Base-by-base conservation (phyloP, 148 eudicot genomes). In the Rhododendron simsii region DNA sequence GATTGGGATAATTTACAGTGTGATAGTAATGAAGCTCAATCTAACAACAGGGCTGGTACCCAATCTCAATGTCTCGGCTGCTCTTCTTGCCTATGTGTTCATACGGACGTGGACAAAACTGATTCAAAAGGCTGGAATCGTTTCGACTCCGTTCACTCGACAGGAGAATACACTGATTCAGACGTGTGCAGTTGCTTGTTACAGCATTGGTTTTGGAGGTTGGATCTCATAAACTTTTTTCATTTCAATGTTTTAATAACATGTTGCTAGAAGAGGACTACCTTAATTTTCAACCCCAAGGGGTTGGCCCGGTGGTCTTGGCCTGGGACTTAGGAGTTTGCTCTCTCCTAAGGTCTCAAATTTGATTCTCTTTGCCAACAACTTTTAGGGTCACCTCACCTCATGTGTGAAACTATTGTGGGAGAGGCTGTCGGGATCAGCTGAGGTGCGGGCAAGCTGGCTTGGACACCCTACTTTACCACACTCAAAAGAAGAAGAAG, bases 151-250 rank as follows among this genome's bases (percentile, higher is more conserved):
- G 0, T 95, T 95, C 84, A 95, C 95, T 20, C 88, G 90, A 82
- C 97, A 95, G 84, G 98, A 95, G 89, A 95, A 95, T 75, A 95
- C 98, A 2, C 67, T 93, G 37, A 91, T 94, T 81, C 98, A 95
- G 86, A 95, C 98, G 10, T 94, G 94, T 90, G 97, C 98, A 28
- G 97, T 94, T 87, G 97, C 98, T 45, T 94, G 97, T 84, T 95
- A 95, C 48, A 92, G 96, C 90, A 91, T 95, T 84, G 87, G 97
- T 87, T 91, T 93, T 81, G 97, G 92, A 94, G 98, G 98, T 95
- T 13, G 33, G 88, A 15, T 2, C 37, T 78, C 15, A 5, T 59
- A 35, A 28, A 35, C 30, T 65, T 74, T 79, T 75, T 51, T 63
- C 14, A 2, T 63, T 71, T 78, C 5, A 35, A 59, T 55, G 55